These are phyloP conservation scores for Amphibolis antarctica DNA, from an alignment of 106 monocot genomes.

Conservation along the genomic window DNA sequence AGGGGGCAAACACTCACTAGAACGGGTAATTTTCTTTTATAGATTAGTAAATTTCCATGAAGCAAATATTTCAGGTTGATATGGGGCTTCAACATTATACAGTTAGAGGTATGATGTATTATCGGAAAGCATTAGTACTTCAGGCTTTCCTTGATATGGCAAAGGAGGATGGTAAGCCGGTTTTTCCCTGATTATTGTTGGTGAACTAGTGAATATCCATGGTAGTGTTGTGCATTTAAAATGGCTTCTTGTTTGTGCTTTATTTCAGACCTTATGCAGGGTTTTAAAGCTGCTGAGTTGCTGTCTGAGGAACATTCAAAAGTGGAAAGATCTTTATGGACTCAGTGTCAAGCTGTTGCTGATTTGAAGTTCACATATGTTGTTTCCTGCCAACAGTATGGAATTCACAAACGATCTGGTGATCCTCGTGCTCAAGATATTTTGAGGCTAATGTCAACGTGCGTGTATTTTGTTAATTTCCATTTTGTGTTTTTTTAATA, in stretches of 20 bases:
- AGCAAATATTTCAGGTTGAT: background rate
- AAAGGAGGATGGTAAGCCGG: constrained; percentile 53
- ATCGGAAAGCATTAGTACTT: constrained; percentile 79
- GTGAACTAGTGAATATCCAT: background rate
- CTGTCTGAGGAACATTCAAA: constrained; percentile 49
- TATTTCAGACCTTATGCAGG: constrained; percentile 66
- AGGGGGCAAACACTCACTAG: constrained; percentile 83
- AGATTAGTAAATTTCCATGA: background rate
- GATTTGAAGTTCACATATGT: constrained; percentile 94
- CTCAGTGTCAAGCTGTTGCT: constrained; percentile 77
- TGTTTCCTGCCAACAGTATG: constrained; percentile 89
- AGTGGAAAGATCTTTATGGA: constrained; percentile 42
- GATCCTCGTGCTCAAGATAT: constrained; percentile 68
- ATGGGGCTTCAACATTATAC: background rate
- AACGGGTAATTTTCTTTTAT: constrained; percentile 40
- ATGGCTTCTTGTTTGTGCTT: constrained; percentile 5
- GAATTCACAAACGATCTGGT: constrained; percentile 65
- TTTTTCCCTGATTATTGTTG: background rate
- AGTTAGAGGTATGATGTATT: constrained; percentile 99
- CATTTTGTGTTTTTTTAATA: no score
- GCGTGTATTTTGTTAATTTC: no score
- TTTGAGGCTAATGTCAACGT: constrained; percentile 73
- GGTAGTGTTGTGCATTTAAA: background rate
- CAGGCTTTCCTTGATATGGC: constrained; percentile 91
- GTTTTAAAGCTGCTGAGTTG: constrained; percentile 63